Evolutionary conservation across 2,329 filamentous ascomycete species (phyloP).

Genomic region (Ophidiomyces ophidiicola): DNA sequence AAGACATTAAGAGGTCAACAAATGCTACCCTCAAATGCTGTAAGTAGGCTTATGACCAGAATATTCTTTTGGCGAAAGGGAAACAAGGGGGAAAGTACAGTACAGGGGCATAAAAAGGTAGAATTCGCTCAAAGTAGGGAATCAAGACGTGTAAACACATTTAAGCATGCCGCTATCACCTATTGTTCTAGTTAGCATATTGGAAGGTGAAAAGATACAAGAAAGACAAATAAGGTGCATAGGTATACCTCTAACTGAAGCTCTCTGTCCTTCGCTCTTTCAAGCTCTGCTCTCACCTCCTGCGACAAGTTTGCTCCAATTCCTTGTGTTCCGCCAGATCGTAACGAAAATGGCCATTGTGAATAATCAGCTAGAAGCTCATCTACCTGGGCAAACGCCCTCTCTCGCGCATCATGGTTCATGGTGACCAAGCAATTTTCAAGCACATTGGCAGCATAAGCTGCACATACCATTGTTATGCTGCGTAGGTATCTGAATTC

Average conservation of each 20-base stretch:
- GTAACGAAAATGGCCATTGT: slow-evolving; percentile 89
- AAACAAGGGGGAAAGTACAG: neutral
- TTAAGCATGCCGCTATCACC: slow-evolving; percentile 86
- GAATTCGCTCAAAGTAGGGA: slow-evolving; percentile 58
- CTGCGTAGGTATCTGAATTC: slow-evolving; percentile 90
- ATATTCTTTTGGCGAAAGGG: no score
- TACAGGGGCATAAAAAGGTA: slow-evolving; percentile 4
- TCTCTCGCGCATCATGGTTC: slow-evolving; percentile 84
- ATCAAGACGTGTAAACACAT: slow-evolving; percentile 94
- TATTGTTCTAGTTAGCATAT: slow-evolving; percentile 28
- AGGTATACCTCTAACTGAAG: slow-evolving; percentile 78
- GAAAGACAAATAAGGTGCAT: neutral
- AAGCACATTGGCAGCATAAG: slow-evolving; percentile 93
- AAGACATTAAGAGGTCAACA: neutral
- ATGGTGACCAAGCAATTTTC: slow-evolving; percentile 94
- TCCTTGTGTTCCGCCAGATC: slow-evolving; percentile 60
- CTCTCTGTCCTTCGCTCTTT: slow-evolving; percentile 79
- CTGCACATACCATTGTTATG: slow-evolving; percentile 91
- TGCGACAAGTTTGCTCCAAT: slow-evolving; percentile 88
- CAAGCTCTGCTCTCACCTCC: slow-evolving; percentile 75
- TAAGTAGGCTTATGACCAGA: slow-evolving; percentile 11
- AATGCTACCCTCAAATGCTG: slow-evolving; percentile 1
- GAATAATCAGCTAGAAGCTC: slow-evolving; percentile 92
- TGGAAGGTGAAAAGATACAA: slow-evolving; percentile 16
- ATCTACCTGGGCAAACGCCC: slow-evolving; percentile 93